These are phyloP conservation scores for Fusarium humuli DNA, from an alignment of 2,329 filamentous ascomycete species.

Conservation along the genomic window DNA sequence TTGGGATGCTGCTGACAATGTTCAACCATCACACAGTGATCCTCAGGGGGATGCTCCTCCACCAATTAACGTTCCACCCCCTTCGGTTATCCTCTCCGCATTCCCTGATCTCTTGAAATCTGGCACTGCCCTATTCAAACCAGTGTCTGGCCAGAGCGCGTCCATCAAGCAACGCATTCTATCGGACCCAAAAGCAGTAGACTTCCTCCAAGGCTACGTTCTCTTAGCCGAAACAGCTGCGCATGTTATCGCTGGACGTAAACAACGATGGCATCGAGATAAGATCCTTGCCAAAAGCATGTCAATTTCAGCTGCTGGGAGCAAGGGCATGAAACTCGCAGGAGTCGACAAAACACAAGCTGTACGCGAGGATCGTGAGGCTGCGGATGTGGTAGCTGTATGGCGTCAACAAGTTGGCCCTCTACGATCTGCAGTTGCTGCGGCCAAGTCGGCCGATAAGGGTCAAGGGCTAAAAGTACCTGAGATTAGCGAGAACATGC, in stretches of 20 bases:
- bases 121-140: conserved; percentile 74
- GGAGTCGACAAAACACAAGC: conserved; percentile 86
- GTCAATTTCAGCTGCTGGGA: conserved; percentile 82
- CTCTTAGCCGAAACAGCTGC: conserved; percentile 74
- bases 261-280: conserved; percentile 91
- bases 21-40: conserved; percentile 40
- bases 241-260: conserved; percentile 86
- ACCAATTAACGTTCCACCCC: conserved; percentile 89
- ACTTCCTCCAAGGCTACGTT: conserved; percentile 74
- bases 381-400: conserved; percentile 76
- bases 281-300: conserved; percentile 86
- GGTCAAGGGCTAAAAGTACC: conserved; percentile 68
- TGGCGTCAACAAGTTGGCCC: conserved; percentile 83
- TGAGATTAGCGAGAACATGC: conserved; percentile 76
- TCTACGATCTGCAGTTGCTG: conserved; percentile 77
- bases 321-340: conserved; percentile 90
- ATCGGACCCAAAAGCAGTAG: conserved; percentile 69
- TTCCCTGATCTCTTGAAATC: conserved; percentile 78
- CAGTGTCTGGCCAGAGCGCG: conserved; percentile 68
- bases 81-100: conserved; percentile 81
- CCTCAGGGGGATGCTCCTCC: conserved; percentile 60
- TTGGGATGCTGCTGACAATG: conserved; percentile 60
- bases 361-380: conserved; percentile 87
- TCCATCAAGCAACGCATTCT: conserved; percentile 72
- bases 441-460: conserved; percentile 70